Base-by-base conservation (phyloP, 345 rosid genomes). In the Psidium guajava region DNA sequence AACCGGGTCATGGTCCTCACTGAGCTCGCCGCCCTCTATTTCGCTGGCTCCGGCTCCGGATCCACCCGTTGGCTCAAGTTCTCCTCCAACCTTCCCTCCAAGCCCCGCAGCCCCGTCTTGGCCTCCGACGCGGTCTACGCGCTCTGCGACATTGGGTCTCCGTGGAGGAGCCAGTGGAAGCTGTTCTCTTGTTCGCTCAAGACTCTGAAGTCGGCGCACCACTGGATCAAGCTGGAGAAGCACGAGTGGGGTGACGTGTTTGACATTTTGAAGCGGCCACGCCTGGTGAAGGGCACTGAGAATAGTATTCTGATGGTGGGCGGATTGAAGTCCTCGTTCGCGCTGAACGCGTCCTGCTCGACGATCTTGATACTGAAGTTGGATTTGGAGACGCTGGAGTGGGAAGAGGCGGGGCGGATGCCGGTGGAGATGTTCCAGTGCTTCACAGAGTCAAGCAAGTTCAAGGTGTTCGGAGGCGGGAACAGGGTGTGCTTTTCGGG, bases 361-460 rank as follows among this genome's bases (percentile, higher is more conserved):
- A 96, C 99, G 15, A 94, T 95, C 56, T 83, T 94, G 89, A 94
- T 96, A 58, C 88, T 94, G 90, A 90, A 94, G 89, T 87, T 96
- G 86, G 98, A 95, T 85, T 91, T 96, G 89, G 96, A 89, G 83
- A 93, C 90, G 28, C 85, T 94, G 90, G 98, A 96, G 84, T 96
- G 99, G 98, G 98, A 95, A 80, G 97, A 95, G 90, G 98, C 97
- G 0, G 96, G 97, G 7, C 88, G 98, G 85, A 96, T 96, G 99
- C 98, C 99, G 0, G 52, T 88, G 75, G 98, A 94, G 40, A 94
- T 96, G 98, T 93, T 94, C 59, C 89, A 90, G 64, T 91, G 90
- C 83, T 96, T 96, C 57, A 89, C 91, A 44, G 97, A 96, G 54
- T 92, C 93, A 11, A 94, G 92, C 86, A 96, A 96, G 91, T 92